phyloP scores from a whole-genome alignment of 2,329 filamentous ascomycete genomes.

The Penicillium janthinellum region DNA sequence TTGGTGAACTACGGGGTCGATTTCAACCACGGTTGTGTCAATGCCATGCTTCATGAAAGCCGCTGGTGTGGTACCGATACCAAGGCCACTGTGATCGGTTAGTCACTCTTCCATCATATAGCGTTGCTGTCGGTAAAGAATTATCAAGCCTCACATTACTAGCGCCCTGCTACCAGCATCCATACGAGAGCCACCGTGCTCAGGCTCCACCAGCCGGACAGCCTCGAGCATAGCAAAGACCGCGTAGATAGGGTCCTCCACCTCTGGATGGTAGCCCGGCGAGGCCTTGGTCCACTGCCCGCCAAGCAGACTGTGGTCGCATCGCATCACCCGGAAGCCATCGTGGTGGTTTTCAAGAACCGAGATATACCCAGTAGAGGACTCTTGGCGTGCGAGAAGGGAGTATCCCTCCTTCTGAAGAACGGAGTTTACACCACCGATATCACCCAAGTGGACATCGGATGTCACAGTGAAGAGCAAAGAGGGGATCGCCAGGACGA shows the following conservation, averaged over 20 bases:
- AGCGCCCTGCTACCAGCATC: slow-evolving; percentile 76
- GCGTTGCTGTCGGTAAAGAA: background rate
- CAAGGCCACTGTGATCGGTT: slow-evolving; percentile 66
- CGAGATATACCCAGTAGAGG: slow-evolving; percentile 87
- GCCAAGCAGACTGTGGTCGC: slow-evolving; percentile 90
- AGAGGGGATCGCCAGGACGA: slow-evolving; percentile 70
- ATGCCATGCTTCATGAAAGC: slow-evolving; percentile 86
- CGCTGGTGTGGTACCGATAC: slow-evolving; percentile 87
- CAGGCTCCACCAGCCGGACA: slow-evolving; percentile 72
- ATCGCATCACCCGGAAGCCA: slow-evolving; percentile 80
- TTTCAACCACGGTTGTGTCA: slow-evolving; percentile 90
- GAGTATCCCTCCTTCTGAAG: slow-evolving; percentile 69
- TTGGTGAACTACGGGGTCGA: slow-evolving; percentile 84
- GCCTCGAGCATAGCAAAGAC: slow-evolving; percentile 97
- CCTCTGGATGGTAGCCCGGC: slow-evolving; percentile 53
- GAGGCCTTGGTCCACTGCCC: slow-evolving; percentile 76
- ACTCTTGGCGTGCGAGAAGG: slow-evolving; percentile 80
- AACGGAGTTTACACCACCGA: slow-evolving; percentile 65
- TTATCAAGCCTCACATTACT: slow-evolving; percentile 67
- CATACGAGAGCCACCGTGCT: slow-evolving; percentile 39
- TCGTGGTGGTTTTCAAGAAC: slow-evolving; percentile 74
- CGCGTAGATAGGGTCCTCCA: slow-evolving; percentile 87
- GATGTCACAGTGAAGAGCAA: slow-evolving; percentile 63
- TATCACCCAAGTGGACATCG: slow-evolving; percentile 73
- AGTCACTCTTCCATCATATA: slow-evolving; percentile 5